Base-by-base conservation (phyloP, 1,139 yeast species). In the Schwanniomyces etchellsii region DNA sequence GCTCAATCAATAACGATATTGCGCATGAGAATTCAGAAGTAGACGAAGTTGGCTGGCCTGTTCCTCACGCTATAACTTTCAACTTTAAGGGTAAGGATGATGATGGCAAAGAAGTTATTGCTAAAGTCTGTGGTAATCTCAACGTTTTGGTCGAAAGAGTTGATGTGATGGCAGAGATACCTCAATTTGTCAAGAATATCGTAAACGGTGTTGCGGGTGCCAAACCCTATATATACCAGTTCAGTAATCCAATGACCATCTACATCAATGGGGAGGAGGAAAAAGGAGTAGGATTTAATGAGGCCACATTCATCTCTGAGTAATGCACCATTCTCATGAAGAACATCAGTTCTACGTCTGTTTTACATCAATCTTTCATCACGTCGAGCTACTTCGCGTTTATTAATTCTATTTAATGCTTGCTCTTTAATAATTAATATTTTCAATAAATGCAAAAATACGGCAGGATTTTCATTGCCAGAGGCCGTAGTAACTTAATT, bases 111-210 rank as follows among this genome's bases (percentile, higher is more conserved):
- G 50, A 52, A 21, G 52, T 55, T 24, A 55, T 50, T 16, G 77
- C 70, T 25, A 50, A 51, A 11, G 71, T 80, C 21, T 52, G 50
- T 25, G 89, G 88, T 35, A 61, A 65, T 11, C 68, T 89, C 43
- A 55, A 55, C 14, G 59, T 69, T 30, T 60, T 84, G 44, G 78
- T 85, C 32, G 96, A 86, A 62, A 77, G 97, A 51, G 89, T 91
- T 35, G 98, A 91, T 59, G 97, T 91, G 38, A 88, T 91, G 96
- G 88, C 91, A 26, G 98, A 91, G 63, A 81, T 91, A 38, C 98
- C 98, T 27, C 81, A 76, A 44, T 88, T 91, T 60, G 95, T 91
- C 42, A 91, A 91, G 60, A 83, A 81, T 47, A 84, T 91, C 38
- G 97, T 86, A 26, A 78, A 89, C 41, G 96, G 95, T 37, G 93